Evolutionary conservation across 805 yeast genomes (phyloP), one percentile per base, ranked within the genome.

Genomic region (Suhomyces sp.): DNA sequence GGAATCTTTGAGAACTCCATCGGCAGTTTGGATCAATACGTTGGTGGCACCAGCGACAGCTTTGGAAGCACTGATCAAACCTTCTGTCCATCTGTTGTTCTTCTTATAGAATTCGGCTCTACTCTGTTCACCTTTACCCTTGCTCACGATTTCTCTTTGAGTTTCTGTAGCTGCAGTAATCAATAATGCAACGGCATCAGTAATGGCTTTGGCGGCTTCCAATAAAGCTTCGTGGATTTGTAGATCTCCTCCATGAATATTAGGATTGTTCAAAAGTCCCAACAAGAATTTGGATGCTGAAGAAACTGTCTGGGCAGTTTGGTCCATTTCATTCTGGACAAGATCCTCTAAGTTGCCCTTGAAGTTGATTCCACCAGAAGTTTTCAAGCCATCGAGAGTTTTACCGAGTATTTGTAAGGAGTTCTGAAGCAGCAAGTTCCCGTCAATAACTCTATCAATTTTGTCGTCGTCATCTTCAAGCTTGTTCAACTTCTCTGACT

Each of bases 41-140:
- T 85, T 87, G 2, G 97, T 91, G 0, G 96, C 83, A 2, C 82
- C 82, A 1, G 96, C 96, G 40, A 90, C 94, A 1, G 93, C 85
- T 61, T 87, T 86, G 1, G 96, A 90, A 15, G 97, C 97, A 54
- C 96, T 87, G 29, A 90, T 85, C 53, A 90, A 82, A 22, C 97
- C 97, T 70, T 91, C 96, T 0, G 97, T 89, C 97, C 97, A 90
- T 61, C 93, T 80, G 68, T 85, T 90, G 67, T 90, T 88, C 70
- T 89, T 90, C 67, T 86, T 88, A 71, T 91, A 91, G 67, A 86
- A 90, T 45, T 87, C 88, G 12, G 90, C 82, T 53, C 83, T 77
- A 1, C 89, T 76, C 46, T 79, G 83, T 0, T 83, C 68, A 3
- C 93, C 93, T 54, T 79, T 77, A 44, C 89, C 90, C 54, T 80